These are phyloP conservation scores for Harrya chromipes DNA, from an alignment of 768 basidiomycete species.

Conservation along the genomic window DNA sequence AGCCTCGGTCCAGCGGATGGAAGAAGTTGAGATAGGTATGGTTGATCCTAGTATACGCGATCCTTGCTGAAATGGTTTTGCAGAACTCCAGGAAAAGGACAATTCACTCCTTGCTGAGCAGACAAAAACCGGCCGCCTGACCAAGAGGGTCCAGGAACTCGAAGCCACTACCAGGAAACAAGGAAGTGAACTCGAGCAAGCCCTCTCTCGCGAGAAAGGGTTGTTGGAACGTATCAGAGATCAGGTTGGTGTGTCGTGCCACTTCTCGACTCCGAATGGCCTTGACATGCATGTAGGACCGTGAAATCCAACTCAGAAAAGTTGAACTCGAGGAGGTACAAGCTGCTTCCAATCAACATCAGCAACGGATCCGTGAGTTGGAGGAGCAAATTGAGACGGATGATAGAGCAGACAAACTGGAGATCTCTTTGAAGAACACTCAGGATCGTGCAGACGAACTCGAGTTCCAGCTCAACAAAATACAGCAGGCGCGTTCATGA, in stretches of 20 bases:
- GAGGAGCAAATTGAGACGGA: slow-evolving; percentile 83
- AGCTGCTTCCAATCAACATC: slow-evolving; percentile 50
- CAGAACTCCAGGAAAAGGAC: slow-evolving; percentile 47
- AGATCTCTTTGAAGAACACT: slow-evolving; percentile 69
- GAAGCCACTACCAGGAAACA: slow-evolving; percentile 37
- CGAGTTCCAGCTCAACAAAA: slow-evolving; percentile 75
- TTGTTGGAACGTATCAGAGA: slow-evolving; percentile 32
- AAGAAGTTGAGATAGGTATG: slow-evolving; percentile 60
- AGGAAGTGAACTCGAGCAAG: slow-evolving; percentile 40
- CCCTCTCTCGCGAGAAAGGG: slow-evolving; percentile 49
- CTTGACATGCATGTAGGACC: slow-evolving; percentile 48
- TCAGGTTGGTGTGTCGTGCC: slow-evolving; percentile 29
- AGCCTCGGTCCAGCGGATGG: slow-evolving; percentile 55
- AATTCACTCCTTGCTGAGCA: slow-evolving; percentile 43
- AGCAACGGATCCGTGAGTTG: slow-evolving; percentile 62
- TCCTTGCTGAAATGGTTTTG: neutral
- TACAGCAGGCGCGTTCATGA: slow-evolving; percentile 59
- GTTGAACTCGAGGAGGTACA: slow-evolving; percentile 51
- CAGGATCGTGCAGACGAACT: slow-evolving; percentile 82
- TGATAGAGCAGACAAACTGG: slow-evolving; percentile 73
- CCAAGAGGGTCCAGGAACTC: slow-evolving; percentile 41
- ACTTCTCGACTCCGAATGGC: neutral
- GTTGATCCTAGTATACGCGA: neutral
- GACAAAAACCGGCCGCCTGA: slow-evolving; percentile 37
- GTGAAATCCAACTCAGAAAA: slow-evolving; percentile 66